These are phyloP conservation scores for Ascosphaera aggregata DNA, from an alignment of 2,329 filamentous ascomycete species.

Conservation along the genomic window DNA sequence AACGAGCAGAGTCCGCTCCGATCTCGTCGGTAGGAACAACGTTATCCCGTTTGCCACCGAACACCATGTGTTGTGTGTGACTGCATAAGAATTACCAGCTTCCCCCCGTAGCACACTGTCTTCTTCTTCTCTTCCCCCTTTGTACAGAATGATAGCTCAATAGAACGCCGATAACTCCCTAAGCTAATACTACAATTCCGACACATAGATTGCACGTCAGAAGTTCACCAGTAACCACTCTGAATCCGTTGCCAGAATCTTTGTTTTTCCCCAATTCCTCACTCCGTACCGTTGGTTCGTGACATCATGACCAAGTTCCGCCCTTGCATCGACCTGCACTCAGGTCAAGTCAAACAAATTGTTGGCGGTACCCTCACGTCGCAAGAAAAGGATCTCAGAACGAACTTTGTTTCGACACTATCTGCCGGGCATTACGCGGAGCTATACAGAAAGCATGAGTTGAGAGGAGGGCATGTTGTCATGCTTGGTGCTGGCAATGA, in stretches of 20 bases:
- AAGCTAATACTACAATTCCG: background rate
- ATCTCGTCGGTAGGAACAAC: too few relatives aligned
- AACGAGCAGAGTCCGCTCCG: too few relatives aligned
- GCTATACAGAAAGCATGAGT: conserved; percentile 52
- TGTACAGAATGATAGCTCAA: too few relatives aligned
- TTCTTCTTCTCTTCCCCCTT: too few relatives aligned
- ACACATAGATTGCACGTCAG: background rate
- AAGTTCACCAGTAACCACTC: background rate
- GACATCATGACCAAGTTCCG: conserved; percentile 68
- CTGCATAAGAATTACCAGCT: too few relatives aligned
- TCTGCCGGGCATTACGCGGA: conserved; percentile 59
- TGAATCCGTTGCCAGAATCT: background rate
- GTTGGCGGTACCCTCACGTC: conserved; percentile 78
- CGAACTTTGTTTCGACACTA: conserved; percentile 75
- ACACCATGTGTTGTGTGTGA: too few relatives aligned
- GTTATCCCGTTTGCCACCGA: too few relatives aligned
- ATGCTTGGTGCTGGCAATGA: conserved; percentile 86
- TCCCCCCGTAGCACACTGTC: too few relatives aligned
- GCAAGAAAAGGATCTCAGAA: conserved; percentile 44
- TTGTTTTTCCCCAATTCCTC: background rate
- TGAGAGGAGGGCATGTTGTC: conserved; percentile 77
- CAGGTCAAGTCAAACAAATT: conserved; percentile 96
- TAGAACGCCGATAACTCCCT: too few relatives aligned
- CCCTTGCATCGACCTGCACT: conserved; percentile 91
- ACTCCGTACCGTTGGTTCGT: background rate